Evolutionary conservation across 2,329 filamentous ascomycete species (phyloP).

Genomic region (Pseudocercospora fuligena): DNA sequence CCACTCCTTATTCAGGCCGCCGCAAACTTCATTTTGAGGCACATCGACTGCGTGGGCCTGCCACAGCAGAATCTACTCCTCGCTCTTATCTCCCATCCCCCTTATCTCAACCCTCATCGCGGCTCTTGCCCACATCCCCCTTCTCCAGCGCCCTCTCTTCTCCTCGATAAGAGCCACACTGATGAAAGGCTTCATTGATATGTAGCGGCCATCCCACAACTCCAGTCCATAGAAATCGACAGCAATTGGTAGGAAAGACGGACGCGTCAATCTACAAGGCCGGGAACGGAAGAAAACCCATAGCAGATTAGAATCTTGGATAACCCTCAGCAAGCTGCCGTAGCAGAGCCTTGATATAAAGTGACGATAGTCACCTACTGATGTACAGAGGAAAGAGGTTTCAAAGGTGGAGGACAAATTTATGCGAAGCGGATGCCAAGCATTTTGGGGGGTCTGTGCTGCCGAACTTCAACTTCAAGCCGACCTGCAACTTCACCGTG

Average conservation of each 20-base stretch:
- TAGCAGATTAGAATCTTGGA: constrained; percentile 34
- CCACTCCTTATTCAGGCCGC: too few relatives aligned
- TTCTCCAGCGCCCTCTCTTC: not conserved
- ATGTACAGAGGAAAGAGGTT: constrained; percentile 16
- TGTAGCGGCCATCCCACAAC: constrained; percentile 52
- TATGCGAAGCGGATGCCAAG: too few relatives aligned
- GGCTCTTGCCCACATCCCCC: not conserved
- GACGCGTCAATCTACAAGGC: constrained; percentile 46
- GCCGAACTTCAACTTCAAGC: too few relatives aligned
- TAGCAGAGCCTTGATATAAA: constrained; percentile 43
- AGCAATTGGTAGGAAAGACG: constrained; percentile 51
- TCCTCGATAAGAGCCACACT: not conserved
- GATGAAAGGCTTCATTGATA: constrained; percentile 1
- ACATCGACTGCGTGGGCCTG: too few relatives aligned
- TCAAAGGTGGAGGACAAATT: constrained; percentile 1
- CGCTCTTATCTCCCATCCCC: too few relatives aligned
- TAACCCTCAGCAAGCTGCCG: constrained; percentile 50
- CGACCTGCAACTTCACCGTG: too few relatives aligned
- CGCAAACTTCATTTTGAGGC: too few relatives aligned
- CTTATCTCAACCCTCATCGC: too few relatives aligned
- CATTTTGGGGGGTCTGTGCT: too few relatives aligned
- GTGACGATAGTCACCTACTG: constrained; percentile 40
- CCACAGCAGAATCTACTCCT: too few relatives aligned
- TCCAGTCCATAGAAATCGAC: constrained; percentile 42
- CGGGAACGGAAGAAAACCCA: constrained; percentile 52